Conservation (phyloP, 345 rosid genomes). For the Gossypium stocksii region DNA sequence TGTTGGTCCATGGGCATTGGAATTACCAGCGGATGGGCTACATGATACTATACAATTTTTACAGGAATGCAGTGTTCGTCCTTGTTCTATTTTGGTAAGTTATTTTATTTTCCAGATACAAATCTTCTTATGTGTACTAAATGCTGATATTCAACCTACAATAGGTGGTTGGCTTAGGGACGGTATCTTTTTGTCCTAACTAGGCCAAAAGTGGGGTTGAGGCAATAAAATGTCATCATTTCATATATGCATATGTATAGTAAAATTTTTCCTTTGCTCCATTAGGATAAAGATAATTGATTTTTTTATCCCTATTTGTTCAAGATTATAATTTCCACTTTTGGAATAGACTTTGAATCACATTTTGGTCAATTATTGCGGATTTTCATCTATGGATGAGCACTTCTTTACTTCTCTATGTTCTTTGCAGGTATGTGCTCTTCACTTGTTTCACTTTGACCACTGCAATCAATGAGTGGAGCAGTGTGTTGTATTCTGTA, state of each 20-base stretch:
- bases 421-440: constrained; percentile 66
- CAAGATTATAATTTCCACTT: neutral
- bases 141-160: neutral
- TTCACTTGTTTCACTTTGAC: constrained; percentile 80
- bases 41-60: constrained; percentile 96
- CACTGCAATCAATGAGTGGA: constrained; percentile 96
- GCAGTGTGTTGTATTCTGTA: constrained; percentile 84
- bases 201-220: neutral
- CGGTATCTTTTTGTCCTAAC: neutral
- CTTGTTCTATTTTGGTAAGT: constrained; percentile 32
- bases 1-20: constrained; percentile 98
- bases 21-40: constrained; percentile 98
- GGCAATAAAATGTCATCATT: neutral
- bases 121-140: neutral
- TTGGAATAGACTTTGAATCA: neutral
- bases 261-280: neutral
- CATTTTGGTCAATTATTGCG: neutral
- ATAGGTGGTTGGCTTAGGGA: neutral
- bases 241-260: neutral
- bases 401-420: neutral
- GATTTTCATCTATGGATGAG: neutral
- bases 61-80: constrained; percentile 94
- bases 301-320: neutral
- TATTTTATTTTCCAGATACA: neutral
- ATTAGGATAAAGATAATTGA: neutral